These are phyloP conservation scores for Phytopythium aichiense DNA, from an alignment of 352 stramenopile genomes.

Conservation along the genomic window DNA sequence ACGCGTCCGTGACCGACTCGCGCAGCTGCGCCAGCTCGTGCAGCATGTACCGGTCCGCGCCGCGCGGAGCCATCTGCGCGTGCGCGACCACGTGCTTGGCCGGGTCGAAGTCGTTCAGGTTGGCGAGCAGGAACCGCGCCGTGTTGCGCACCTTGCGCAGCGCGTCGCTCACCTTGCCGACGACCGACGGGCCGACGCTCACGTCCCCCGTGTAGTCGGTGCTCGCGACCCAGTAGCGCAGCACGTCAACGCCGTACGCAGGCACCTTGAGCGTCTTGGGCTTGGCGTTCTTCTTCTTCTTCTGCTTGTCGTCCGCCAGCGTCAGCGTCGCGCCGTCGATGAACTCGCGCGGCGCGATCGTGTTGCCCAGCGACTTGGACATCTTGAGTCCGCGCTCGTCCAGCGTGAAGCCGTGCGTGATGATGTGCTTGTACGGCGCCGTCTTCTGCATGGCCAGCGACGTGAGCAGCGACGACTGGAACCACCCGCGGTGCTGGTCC, in stretches of 20 bases:
- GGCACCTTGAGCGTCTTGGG: slow-evolving; percentile 60
- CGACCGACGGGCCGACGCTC: slow-evolving; percentile 89
- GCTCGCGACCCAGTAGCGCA: slow-evolving; percentile 97
- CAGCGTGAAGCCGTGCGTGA: slow-evolving; percentile 99
- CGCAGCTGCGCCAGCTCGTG: slow-evolving; percentile 85
- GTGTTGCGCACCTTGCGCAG: slow-evolving; percentile 95
- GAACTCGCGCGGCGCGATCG: slow-evolving; percentile 91
- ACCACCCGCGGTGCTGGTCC: slow-evolving; percentile 98
- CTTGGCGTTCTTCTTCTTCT: slow-evolving; percentile 71
- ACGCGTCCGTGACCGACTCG: slow-evolving; percentile 81
- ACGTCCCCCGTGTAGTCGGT: slow-evolving; percentile 98
- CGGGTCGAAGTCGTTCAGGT: slow-evolving; percentile 93
- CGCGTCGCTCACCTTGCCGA: slow-evolving; percentile 81
- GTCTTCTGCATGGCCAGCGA: slow-evolving; percentile 75
- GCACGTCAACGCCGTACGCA: slow-evolving; percentile 95
- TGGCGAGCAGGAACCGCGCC: slow-evolving; percentile 95
- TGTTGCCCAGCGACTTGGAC: slow-evolving; percentile 98
- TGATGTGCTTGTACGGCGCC: slow-evolving; percentile 94
- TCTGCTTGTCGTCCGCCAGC: slow-evolving; percentile 72
- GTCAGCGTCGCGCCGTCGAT: slow-evolving; percentile 89
- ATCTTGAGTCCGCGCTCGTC: slow-evolving; percentile 99
- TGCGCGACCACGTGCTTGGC: slow-evolving; percentile 77
- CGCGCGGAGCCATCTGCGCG: slow-evolving; percentile 69
- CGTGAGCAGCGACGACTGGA: slow-evolving; percentile 97
- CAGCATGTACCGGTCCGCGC: slow-evolving; percentile 96